Evolutionary conservation across 1,284 basidiomycete species (phyloP).

Genomic region (Cerrena zonata): DNA sequence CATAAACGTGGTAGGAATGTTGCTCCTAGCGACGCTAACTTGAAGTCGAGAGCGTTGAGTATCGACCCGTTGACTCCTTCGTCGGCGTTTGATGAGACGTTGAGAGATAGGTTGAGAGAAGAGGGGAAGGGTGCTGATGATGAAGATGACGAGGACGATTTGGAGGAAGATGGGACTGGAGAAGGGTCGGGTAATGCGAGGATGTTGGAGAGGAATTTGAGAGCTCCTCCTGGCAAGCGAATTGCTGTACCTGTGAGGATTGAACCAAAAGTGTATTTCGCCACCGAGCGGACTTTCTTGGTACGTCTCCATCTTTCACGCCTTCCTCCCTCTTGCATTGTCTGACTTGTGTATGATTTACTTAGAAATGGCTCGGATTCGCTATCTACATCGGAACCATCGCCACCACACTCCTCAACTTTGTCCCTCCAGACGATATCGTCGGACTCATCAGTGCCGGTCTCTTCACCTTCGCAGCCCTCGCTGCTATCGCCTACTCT

Average conservation of each 20-base stretch:
- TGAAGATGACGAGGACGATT: constrained; percentile 32
- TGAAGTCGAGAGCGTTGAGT: constrained; percentile 44
- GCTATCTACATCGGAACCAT: constrained; percentile 85
- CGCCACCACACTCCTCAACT: constrained; percentile 88
- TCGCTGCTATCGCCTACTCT: constrained; percentile 86
- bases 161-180: constrained; percentile 32
- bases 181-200: constrained; percentile 38
- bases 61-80: constrained; percentile 84
- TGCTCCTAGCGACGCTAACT: constrained; percentile 19
- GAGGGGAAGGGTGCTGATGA: constrained; percentile 29
- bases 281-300: constrained; percentile 88
- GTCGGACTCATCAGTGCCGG: constrained; percentile 79
- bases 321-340: neutral
- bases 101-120: constrained; percentile 55
- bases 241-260: constrained; percentile 90
- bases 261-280: constrained; percentile 98
- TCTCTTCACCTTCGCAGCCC: constrained; percentile 83
- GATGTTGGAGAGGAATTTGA: constrained; percentile 68
- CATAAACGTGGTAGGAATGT: constrained; percentile 12
- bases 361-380: constrained; percentile 89
- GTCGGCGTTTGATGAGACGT: constrained; percentile 73
- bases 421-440: constrained; percentile 69
- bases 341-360: constrained; percentile 7
- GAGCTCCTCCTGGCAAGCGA: constrained; percentile 80
- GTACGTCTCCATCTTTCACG: constrained; percentile 29